Evolutionary conservation across 768 basidiomycete genomes (phyloP), one percentile per base, ranked within the genome.

Genomic region (Cytidiella melzeri): DNA sequence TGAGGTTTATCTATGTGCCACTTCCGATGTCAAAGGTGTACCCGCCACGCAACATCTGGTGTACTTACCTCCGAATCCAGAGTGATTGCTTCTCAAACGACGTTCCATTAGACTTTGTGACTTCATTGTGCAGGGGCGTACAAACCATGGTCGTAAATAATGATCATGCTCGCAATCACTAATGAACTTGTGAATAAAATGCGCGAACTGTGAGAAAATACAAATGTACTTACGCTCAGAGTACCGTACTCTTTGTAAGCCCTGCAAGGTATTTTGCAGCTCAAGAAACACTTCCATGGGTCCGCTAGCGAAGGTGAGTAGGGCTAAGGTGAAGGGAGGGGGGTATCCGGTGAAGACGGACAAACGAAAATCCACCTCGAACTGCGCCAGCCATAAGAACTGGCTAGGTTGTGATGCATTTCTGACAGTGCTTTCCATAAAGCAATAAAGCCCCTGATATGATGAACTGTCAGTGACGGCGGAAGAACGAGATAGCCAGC

Each of bases 61-160:
- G 37, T 18, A 55, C 68, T 26, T 45, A 78, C 79, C 72, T 80
- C 80, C 30, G 72, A 67, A 47, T 73, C 75, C 15, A 79, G 61
- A 5, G 78, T 81, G 36, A 77, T 59, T 30, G 75, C 79, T 80
- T 55, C 5, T n/a, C n/a, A n/a, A n/a, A n/a, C n/a, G n/a, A n/a
- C n/a, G n/a, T n/a, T n/a, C n/a, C n/a, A n/a, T n/a, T n/a, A n/a
- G n/a, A n/a, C n/a, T n/a, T n/a, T n/a, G n/a, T n/a, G n/a, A n/a
- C n/a, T n/a, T n/a, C n/a, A n/a, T n/a, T n/a, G n/a, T n/a, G 12
- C 3, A 30, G 24, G 20, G 46, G 21, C 38, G n/a, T 4, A 65
- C 78, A 52, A 53, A 80, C 79, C 18, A 60, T 80, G 76, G 55
- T 81, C 80, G 50, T 67, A 79, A 24, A 79, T 50, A 23, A 81